A percentile compares a stretch with the other conserved stretches of the same genome.
Conservation (phyloP, 495 filamentous ascomycete species). For the Neurospora sp. region DNA sequence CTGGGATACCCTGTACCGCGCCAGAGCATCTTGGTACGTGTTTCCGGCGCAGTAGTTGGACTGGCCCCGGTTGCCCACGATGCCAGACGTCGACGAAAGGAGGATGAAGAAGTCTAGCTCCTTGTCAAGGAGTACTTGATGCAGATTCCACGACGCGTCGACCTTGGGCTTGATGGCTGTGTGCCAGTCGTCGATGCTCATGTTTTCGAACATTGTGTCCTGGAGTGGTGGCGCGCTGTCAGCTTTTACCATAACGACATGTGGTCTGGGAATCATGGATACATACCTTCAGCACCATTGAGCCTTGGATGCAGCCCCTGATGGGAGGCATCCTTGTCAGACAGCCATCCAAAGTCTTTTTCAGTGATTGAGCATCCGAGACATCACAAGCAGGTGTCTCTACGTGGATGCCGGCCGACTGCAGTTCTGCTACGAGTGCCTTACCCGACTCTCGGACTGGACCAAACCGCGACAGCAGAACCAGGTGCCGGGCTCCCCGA, state of each 20-base stretch:
- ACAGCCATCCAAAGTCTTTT: not conserved
- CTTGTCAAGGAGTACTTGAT: slow-evolving; percentile 6
- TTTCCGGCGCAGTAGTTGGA: slow-evolving; percentile 51
- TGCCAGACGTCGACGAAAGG: slow-evolving; percentile 44
- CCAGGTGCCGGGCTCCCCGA: slow-evolving; percentile 41
- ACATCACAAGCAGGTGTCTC: slow-evolving; percentile 31
- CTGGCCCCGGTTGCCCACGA: slow-evolving; percentile 40
- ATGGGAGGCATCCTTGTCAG: slow-evolving; percentile 34
- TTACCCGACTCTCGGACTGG: slow-evolving; percentile 3
- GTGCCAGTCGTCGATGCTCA: slow-evolving; percentile 29
- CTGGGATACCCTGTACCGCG: slow-evolving; percentile 22
- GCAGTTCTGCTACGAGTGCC: slow-evolving; percentile 16
- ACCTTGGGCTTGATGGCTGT: slow-evolving; percentile 40
- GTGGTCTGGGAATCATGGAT: not conserved
- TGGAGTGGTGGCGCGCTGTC: slow-evolving; percentile 2
- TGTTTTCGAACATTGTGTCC: slow-evolving; percentile 39
- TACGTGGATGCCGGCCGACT: slow-evolving; percentile 14
- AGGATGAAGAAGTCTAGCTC: slow-evolving; percentile 52
- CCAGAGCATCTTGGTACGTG: slow-evolving; percentile 43
- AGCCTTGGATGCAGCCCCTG: slow-evolving; percentile 40
- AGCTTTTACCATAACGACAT: too few species aligned
- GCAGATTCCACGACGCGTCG: slow-evolving; percentile 26
- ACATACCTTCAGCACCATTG: slow-evolving; percentile 34
- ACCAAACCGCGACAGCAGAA: slow-evolving; percentile 43
- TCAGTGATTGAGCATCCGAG: slow-evolving; percentile 1